Evolutionary conservation across 805 yeast species (phyloP), one percentile per base, ranked within the genome.

Genomic region (Suhomyces canberraensis): DNA sequence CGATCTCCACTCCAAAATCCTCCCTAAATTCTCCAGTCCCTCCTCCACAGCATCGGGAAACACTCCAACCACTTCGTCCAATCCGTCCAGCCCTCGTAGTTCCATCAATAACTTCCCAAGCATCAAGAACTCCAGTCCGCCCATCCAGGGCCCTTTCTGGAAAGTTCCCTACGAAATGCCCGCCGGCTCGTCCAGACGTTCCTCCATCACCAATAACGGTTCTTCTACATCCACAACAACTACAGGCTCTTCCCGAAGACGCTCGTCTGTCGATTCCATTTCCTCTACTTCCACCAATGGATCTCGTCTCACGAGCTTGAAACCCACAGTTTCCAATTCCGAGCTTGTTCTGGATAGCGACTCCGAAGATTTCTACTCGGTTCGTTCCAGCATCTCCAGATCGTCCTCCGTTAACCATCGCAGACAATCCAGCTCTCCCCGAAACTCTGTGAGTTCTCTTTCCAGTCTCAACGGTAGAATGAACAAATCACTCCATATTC

Each of bases 101-200:
- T 36, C 35, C 42, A 35, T 32, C 40, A 35, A 38, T n/a, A 20
- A 47, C 27, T 42, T 38, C 15, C 56, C 41, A 37, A 22, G 47
- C 42, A 26, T 31, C 11, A 40, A 39, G 11, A 42, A 37, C 37
- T 20, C 44, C 22, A 47, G 56, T 16, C 57, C 68, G 4, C 64
- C 65, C 16, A 57, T 66, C 27, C 68, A 61, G 41, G 63, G 61
- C 8, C 74, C 73, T 8, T 75, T 78, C 54, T 78, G 83, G 83
- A 78, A 75, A 47, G 82, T 76, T 3, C 82, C 82, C 5, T 75
- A 74, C 48, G 79, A 75, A 42, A 70, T 75, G 71, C 79, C 81
- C 0, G 35, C 45, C 11, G 19, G 16, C 26, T 30, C 51, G 7
- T 44, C 46, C 20, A 46, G 50, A 37, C 37, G 44, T 15, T 36